Percentiles rank a stretch among this genome's conserved stretches.
Conservation (phyloP, 306 rosid genomes). For the Notholithocarpus densiflorus region DNA sequence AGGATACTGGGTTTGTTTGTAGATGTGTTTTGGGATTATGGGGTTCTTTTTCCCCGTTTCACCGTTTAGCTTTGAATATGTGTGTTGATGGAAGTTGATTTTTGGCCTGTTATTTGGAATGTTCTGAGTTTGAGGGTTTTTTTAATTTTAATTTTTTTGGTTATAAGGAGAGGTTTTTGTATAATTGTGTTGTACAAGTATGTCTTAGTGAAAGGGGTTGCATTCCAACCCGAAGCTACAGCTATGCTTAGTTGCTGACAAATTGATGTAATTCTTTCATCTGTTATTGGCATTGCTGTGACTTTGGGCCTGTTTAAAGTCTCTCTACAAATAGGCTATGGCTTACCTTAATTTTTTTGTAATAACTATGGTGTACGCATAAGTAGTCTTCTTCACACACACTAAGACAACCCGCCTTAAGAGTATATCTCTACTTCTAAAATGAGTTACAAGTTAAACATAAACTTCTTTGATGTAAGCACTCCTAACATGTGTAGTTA, state of each 20-base stretch:
- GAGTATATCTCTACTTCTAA: neutral
- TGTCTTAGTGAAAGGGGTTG: neutral
- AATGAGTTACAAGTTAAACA: neutral
- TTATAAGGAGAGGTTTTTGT: neutral
- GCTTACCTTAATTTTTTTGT: neutral
- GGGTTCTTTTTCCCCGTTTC: neutral
- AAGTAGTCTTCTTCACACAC: neutral
- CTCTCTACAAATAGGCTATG: neutral
- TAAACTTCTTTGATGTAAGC: neutral
- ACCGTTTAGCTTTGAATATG: neutral
- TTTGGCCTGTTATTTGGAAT: neutral
- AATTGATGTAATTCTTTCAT: neutral
- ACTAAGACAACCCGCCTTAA: neutral
- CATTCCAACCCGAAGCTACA: neutral
- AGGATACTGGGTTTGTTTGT: neutral
- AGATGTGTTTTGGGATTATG: neutral
- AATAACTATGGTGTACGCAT: neutral
- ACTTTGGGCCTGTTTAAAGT: neutral
- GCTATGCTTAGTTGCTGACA: neutral
- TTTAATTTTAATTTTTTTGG: neutral
- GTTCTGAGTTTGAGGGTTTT: neutral
- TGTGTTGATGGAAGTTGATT: neutral
- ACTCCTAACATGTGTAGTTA: neutral
- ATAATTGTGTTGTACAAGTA: neutral
- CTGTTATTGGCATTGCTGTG: neutral